Evolutionary conservation across 2,329 filamentous ascomycete species (phyloP), one percentile per base, ranked within the genome.

Genomic region (Rutstroemia sydowiana): DNA sequence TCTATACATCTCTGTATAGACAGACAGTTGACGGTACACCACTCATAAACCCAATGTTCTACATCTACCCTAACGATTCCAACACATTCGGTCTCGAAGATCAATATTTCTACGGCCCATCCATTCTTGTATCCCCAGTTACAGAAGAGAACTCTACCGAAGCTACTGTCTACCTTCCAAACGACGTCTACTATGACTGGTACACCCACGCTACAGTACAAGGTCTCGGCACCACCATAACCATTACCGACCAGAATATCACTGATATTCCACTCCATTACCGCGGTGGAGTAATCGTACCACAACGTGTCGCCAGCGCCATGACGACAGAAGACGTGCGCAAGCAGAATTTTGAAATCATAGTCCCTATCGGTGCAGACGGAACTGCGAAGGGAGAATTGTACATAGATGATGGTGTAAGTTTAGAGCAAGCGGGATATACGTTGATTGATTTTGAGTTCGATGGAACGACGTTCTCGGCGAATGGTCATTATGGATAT

Each of bases 391-490:
- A 64, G 1, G 88, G 88, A 0, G 72, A 74, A 47, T 71, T 93
- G 52, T 93, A 91, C 65, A 70, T 93, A 5, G 88, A 93, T 59
- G 88, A 95, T 55, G 88, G 88, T 8, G 81, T 82, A 53, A 82
- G 77, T 23, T 60, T 91, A 45, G 70, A 78, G 53, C 86, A 87
- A 66, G 56, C 69, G 2, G 65, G 61, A 1, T 78, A 74, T n/a
- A 79, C 75, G 6, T 70, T 78, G 51, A 73, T 90, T 48, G 66
- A 70, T 13, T 87, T 91, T 59, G 60, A 65, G 8, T 91, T 81
- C 63, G 69, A 73, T 42, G 64, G 73, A 2, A 76, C 77, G 31
- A 68, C 69, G 51, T 72, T 87, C 21, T 68, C 59, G 0, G 68
- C 75, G 32, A 8, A 13, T 3, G 49, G 49, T 1, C 14, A 47